Base-by-base conservation (phyloP, 2,329 filamentous ascomycete species). In the Colletotrichum eleusines region DNA sequence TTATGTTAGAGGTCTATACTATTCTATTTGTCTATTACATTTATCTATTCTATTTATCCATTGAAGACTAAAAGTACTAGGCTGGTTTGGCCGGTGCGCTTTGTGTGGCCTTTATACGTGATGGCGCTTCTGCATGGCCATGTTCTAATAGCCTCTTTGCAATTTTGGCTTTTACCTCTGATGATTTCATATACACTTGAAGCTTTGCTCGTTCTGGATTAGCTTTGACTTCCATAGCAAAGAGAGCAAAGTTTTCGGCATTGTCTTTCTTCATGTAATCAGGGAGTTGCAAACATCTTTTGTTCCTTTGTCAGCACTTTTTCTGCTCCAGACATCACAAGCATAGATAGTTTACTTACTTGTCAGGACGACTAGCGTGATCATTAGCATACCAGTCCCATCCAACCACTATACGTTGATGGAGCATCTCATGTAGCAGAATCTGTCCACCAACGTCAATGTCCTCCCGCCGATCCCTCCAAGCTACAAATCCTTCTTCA, bases 351-450 rank as follows among this genome's bases (percentile, higher is more conserved):
- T 46, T n/a, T n/a, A n/a, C 42, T 46, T 46, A 46, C 42, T 2
- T 3, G 1, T 46, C 42, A 1, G 42, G 20, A 4, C 0, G 2
- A n/a, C 2, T 2, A n/a, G 8, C 42, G 1, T 9, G n/a, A 44
- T 44, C 42, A 1, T 20, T 0, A 20, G 42, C 42, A 20, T 20
- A 9, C 6, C 7, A 20, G 18, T 44, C 42, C 7, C 2, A 1
- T 44, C 42, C 42, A 9, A 44, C 42, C 14, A 44, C 42, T 44
- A 9, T 44, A 3, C 42, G 42, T 9, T 9, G 42, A n/a, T 44
- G 42, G 9, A 44, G 42, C 42, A 44, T 44, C 9, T 44, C 42
- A 20, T 44, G 42, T 8, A 44, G 42, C 7, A 44, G 8, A 20
- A 44, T 4, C 20, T 3, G 18, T 4, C 42, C 42, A 9, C 42